Evolutionary conservation across 1,284 basidiomycete genomes (phyloP), one percentile per base, ranked within the genome.

Genomic region (Cystobasidium pallidum): DNA sequence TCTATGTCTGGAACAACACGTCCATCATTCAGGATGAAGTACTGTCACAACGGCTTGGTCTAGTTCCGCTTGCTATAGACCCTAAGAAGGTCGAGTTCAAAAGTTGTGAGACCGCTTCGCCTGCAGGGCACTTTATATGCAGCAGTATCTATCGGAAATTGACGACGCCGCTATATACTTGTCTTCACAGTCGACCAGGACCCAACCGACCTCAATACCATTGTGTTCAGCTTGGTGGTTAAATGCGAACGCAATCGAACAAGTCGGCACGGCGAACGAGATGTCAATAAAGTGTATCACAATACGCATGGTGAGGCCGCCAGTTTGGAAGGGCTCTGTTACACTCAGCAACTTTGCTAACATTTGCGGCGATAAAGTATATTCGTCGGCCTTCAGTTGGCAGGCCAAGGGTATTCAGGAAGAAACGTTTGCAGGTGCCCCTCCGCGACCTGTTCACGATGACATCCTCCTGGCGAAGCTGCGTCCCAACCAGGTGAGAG

Each of bases 1-100:
- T 93, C 8, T 99, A 94, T 81, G 86, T 96, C 1, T 97, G 89
- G 88, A 91, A 97, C 84, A 99, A 99, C 82, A 98, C 92, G 0
- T 89, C 88, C 1, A 91, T 99, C 77, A 89, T 99, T 73, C 92
- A 90, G 70, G 95, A 99, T 80, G 95, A 99, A 82, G 89, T 99
- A 0, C 85, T 99, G 17, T 86, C 92, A 1, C 94, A 97, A 74
- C 87, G 95, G 36, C 80, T 99, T 0, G 95, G 96, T 13, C 85
- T 99, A 17, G 84, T 99, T 1, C 96, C 95, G 3, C 83, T 99
- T 49, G 89, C 90, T 75, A 85, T 96, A 64, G 91, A 98, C 80
- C 94, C 96, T 0, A 83, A 86, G 21, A 80, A 81, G 57, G 75
- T 87, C 34, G 79, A 83, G 17, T 82, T 82, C 72, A 81, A 82